Percentiles rank a stretch among this genome's conserved stretches.
Evolutionary conservation across 2,329 filamentous ascomycete genomes (phyloP).

Genomic region (Pseudogymnoascus sp.): DNA sequence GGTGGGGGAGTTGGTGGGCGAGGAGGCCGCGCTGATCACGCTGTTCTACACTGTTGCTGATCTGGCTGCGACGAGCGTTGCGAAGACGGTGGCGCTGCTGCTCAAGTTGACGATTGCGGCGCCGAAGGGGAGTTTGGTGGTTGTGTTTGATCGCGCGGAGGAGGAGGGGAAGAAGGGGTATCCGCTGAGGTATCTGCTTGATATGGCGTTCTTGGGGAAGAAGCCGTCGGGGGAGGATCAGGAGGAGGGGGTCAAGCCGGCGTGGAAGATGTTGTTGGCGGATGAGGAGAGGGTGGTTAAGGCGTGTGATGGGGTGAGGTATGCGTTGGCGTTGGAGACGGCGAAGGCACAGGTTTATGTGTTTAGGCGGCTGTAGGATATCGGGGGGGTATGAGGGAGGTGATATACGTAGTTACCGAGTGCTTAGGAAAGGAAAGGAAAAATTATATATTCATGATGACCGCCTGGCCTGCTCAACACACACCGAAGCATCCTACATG

Average conservation of each 20-base stretch:
- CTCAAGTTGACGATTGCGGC: slow-evolving; percentile 56
- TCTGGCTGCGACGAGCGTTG: slow-evolving; percentile 69
- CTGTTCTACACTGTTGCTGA: slow-evolving; percentile 94
- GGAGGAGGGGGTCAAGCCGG: slow-evolving; percentile 21
- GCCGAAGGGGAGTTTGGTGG: slow-evolving; percentile 55
- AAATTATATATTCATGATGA: neutral
- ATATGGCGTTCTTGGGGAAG: slow-evolving; percentile 63
- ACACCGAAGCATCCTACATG: neutral
- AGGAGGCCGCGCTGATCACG: slow-evolving; percentile 56
- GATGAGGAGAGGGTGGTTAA: slow-evolving; percentile 84
- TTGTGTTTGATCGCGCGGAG: slow-evolving; percentile 90
- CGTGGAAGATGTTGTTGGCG: slow-evolving; percentile 69
- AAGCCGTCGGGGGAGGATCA: slow-evolving; percentile 31
- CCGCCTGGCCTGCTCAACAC: neutral
- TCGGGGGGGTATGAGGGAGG: slow-evolving; percentile 23
- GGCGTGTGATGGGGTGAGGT: slow-evolving; percentile 57
- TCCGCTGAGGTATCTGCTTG: slow-evolving; percentile 91
- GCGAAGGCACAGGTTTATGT: slow-evolving; percentile 93
- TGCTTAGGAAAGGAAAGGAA: neutral
- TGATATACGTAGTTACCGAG: neutral
- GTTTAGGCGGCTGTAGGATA: slow-evolving; percentile 45
- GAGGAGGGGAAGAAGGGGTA: slow-evolving; percentile 56
- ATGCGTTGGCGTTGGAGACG: slow-evolving; percentile 82
- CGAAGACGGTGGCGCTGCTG: slow-evolving; percentile 70
- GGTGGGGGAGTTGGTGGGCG: slow-evolving; percentile 25